Base-by-base conservation (phyloP, 345 rosid genomes). In the Crucihimalaya himalaica region DNA sequence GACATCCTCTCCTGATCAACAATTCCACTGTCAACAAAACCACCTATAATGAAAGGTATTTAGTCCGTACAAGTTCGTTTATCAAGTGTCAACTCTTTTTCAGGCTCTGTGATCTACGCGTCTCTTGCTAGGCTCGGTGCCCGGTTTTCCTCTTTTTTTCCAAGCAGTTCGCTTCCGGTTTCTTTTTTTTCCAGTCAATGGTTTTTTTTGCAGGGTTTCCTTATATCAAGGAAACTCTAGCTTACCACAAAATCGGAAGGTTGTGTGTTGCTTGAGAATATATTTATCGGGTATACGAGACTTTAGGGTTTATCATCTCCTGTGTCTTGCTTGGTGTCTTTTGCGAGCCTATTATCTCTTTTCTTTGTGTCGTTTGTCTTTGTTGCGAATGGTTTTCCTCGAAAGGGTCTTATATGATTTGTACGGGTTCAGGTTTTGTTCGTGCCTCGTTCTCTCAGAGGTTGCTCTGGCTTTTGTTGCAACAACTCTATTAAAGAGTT, bases 1-100 rank as follows among this genome's bases (percentile, higher is more conserved):
- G 97, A 95, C 68, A 84, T 92, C 84, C 94, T 95, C 29, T 86
- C 73, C 77, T 95, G 77, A 89, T 70, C 68, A 8, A 21, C 52
- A 11, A 66, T 11, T 60, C 48, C 57, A 18, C 32, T 4, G n/a
- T 29, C n/a, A 5, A 46, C 46, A 15, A 15, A 34, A 51, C 53
- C 47, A 48, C 54, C 55, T 70, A 54, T 15, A 46, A 57, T 68
- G 53, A 50, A 76, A 73, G 60, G 75, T 60, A 67, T 54, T 61
- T 78, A 70, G 81, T 73, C 37, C 72, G 84, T 84, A 85, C 89
- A 82, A 85, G 75, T 62, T 79, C 79, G 42, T 81, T 84, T 87
- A 81, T 85, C 86, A 84, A 82, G 70, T 46, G 45, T 76, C 80
- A 27, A 50, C 57, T 45, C 66, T 57, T 70, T 77, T 71, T 70